A percentile compares a stretch with the other conserved stretches of the same genome.
These are phyloP conservation scores for Aureobasidium sp. DNA, from an alignment of 2,329 filamentous ascomycete genomes.

Conservation along the genomic window DNA sequence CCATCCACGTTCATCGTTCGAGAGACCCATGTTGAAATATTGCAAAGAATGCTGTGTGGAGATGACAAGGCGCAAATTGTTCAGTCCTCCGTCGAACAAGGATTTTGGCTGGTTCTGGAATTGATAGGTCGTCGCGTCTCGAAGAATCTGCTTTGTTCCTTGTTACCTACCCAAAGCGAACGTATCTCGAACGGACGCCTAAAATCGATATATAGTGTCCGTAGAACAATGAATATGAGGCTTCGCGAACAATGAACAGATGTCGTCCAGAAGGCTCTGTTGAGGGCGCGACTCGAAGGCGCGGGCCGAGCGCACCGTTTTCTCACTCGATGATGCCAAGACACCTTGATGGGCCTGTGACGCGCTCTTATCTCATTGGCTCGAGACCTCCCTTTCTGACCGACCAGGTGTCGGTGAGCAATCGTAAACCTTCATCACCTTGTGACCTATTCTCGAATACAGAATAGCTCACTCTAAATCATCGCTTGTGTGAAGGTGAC, in stretches of 20 bases:
- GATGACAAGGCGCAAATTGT: neutral
- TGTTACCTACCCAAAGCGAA: neutral
- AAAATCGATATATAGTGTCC: neutral
- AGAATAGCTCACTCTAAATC: neutral
- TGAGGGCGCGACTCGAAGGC: constrained; percentile 6
- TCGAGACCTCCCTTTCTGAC: neutral
- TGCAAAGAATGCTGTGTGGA: neutral
- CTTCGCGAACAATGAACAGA: neutral
- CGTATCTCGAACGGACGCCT: neutral
- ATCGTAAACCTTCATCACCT: neutral
- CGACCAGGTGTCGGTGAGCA: constrained; percentile 2
- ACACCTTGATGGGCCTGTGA: constrained; percentile 10
- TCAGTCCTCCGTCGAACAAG: neutral
- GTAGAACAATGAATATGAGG: neutral
- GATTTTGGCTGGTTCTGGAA: neutral
- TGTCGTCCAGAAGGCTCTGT: constrained; percentile 4
- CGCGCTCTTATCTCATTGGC: constrained; percentile 1
- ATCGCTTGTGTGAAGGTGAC: neutral
- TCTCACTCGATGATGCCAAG: constrained; percentile 8
- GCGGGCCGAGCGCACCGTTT: constrained; percentile 8
- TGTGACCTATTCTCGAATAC: neutral
- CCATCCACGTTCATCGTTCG: constrained; percentile 88
- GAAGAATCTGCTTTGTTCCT: neutral
- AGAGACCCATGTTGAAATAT: constrained; percentile 35
- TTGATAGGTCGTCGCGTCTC: neutral